Evolutionary conservation across 331 rosid genomes (phyloP).

Genomic region (Quercus phellos): DNA sequence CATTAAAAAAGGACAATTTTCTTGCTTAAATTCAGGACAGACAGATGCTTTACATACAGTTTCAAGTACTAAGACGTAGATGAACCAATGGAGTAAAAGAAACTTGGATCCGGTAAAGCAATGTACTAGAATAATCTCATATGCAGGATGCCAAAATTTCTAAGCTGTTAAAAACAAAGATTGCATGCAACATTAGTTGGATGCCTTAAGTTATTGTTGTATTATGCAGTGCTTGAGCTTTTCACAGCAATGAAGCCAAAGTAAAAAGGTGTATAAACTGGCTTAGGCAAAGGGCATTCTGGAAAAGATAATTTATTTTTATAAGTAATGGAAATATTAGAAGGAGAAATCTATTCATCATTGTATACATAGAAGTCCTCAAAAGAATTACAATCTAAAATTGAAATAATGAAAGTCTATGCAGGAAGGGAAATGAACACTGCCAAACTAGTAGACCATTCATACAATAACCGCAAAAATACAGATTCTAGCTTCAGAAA

Average conservation of each 20-base stretch:
- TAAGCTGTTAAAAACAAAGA: background rate
- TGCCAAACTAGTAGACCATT: too few relatives aligned
- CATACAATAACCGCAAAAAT: too few relatives aligned
- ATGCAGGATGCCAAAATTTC: too few relatives aligned
- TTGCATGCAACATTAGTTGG: background rate
- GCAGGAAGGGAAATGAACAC: too few relatives aligned
- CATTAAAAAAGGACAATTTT: background rate
- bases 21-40: background rate
- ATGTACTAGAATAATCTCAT: too few relatives aligned
- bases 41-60: background rate
- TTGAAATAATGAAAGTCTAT: background rate
- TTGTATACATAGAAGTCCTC: too few relatives aligned
- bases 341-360: too few relatives aligned
- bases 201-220: background rate
- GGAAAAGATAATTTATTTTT: background rate
- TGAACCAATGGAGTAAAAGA: background rate
- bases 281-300: background rate
- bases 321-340: too few relatives aligned
- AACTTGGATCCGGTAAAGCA: background rate
- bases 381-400: background rate
- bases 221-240: background rate
- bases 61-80: background rate
- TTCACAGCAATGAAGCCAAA: background rate
- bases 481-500: too few relatives aligned
- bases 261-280: background rate